Conservation (phyloP, 352 stramenopile genomes). For the Pythium dissotocum region DNA sequence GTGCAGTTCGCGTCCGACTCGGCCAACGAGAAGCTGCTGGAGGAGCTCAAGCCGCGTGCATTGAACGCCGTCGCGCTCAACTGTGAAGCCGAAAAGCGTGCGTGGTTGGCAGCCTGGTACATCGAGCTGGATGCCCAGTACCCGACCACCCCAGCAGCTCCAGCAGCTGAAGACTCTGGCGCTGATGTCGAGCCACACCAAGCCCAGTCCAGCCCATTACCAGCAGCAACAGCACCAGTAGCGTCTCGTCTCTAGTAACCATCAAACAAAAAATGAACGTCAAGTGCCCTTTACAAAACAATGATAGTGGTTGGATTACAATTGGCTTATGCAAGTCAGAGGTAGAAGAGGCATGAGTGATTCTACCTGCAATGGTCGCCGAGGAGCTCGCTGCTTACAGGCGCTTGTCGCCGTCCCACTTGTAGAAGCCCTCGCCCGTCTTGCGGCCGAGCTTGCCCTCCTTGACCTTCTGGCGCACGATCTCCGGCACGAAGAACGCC, state of each 20-base stretch:
- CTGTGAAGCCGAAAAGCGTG: slow-evolving; percentile 60
- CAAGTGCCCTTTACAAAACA: neutral
- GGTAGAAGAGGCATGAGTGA: too few species aligned
- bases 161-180: too few species aligned
- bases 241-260: slow-evolving; percentile 8
- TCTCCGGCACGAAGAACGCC: slow-evolving; percentile 94
- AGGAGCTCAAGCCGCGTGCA: slow-evolving; percentile 40
- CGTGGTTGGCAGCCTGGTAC: slow-evolving; percentile 63
- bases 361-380: too few species aligned
- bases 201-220: neutral
- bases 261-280: neutral
- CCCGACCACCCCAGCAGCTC: neutral
- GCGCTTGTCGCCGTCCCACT: slow-evolving; percentile 87
- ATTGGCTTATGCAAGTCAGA: neutral
- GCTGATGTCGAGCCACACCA: neutral
- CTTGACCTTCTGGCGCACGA: slow-evolving; percentile 90
- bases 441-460: slow-evolving; percentile 96
- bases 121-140: slow-evolving; percentile 51
- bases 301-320: neutral
- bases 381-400: slow-evolving; percentile 35
- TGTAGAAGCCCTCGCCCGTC: slow-evolving; percentile 96
- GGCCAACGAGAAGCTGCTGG: slow-evolving; percentile 23
- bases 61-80: slow-evolving; percentile 53
- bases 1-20: slow-evolving; percentile 26
- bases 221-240: neutral